These are phyloP conservation scores for Protomyces inouyei DNA, from an alignment of 1,139 yeast genomes.

Conservation along the genomic window DNA sequence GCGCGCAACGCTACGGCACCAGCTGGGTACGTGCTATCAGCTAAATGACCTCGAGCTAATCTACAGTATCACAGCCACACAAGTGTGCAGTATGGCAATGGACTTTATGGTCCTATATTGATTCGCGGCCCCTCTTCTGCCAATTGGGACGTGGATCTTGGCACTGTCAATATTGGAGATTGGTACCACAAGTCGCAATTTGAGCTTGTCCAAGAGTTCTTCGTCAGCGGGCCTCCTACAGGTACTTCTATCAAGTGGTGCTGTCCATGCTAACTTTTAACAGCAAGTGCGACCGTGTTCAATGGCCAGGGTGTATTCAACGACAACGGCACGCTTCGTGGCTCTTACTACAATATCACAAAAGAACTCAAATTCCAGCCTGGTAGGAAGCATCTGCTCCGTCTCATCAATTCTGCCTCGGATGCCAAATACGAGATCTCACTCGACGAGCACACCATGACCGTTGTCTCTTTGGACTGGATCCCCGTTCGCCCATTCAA, in stretches of 20 bases:
- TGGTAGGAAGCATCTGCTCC: conserved; percentile 34
- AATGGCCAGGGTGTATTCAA: conserved; percentile 38
- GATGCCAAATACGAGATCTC: conserved; percentile 34
- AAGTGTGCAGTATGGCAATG: conserved; percentile 36
- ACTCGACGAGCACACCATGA: conserved; percentile 37
- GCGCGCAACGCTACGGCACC: conserved; percentile 69
- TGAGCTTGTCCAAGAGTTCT: conserved; percentile 51
- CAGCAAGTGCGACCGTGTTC: conserved; percentile 50
- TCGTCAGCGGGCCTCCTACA: conserved; percentile 73
- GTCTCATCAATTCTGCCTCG: conserved; percentile 38
- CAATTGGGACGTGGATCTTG: conserved; percentile 59
- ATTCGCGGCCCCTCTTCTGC: conserved; percentile 3
- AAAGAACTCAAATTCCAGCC: conserved; percentile 29
- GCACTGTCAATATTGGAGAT: conserved; percentile 57
- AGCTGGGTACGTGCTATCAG: conserved; percentile 72
- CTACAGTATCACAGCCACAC: neutral
- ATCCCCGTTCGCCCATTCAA: conserved; percentile 25
- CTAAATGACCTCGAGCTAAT: neutral
- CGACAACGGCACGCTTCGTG: conserved; percentile 29
- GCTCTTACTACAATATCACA: conserved; percentile 31
- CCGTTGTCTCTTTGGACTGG: conserved; percentile 33
- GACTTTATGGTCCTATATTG: conserved; percentile 37
- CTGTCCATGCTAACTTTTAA: conserved; percentile 70
- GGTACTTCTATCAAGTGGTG: conserved; percentile 55
- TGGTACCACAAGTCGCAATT: conserved; percentile 64